These are phyloP conservation scores for Venturia carpophila DNA, from an alignment of 2,329 filamentous ascomycete species.

Conservation along the genomic window DNA sequence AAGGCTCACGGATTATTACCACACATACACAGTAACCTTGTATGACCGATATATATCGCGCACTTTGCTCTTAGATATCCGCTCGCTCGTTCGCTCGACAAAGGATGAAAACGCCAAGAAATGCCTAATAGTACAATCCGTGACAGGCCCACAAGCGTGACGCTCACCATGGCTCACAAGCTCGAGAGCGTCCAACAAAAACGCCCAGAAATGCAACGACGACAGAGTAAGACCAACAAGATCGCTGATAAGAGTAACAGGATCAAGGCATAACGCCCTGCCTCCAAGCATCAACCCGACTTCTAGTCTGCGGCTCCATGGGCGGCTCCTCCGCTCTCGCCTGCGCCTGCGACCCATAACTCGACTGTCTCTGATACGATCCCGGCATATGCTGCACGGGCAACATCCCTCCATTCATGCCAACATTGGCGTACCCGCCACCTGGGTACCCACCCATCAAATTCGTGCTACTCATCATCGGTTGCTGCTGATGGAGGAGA, in stretches of 20 bases:
- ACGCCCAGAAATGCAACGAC: not conserved
- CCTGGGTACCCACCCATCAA: not conserved
- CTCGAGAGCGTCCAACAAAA: not conserved
- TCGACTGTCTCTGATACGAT: slow-evolving; percentile 23
- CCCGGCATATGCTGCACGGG: slow-evolving; percentile 1
- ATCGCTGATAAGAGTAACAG: not conserved
- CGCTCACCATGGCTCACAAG: not conserved
- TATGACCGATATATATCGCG: not conserved
- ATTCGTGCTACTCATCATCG: not conserved
- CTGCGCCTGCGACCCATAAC: slow-evolving; percentile 4
- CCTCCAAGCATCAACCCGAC: slow-evolving; percentile 54
- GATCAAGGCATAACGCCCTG: slow-evolving; percentile 31
- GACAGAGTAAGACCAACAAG: not conserved
- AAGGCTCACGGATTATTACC: too few species aligned
- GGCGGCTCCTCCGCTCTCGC: slow-evolving; percentile 15
- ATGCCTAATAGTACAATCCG: not conserved
- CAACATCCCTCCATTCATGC: not conserved
- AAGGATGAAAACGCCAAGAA: not conserved
- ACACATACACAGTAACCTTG: too few species aligned
- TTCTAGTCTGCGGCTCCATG: slow-evolving; percentile 44
- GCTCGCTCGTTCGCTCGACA: not conserved
- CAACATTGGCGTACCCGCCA: slow-evolving; percentile 22
- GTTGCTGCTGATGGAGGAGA: not conserved
- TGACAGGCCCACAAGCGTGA: not conserved
- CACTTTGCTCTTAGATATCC: not conserved